A percentile compares a stretch with the other conserved stretches of the same genome.
phyloP scores from a whole-genome alignment of 257 asterid species.

The Salvia miltiorrhiza region DNA sequence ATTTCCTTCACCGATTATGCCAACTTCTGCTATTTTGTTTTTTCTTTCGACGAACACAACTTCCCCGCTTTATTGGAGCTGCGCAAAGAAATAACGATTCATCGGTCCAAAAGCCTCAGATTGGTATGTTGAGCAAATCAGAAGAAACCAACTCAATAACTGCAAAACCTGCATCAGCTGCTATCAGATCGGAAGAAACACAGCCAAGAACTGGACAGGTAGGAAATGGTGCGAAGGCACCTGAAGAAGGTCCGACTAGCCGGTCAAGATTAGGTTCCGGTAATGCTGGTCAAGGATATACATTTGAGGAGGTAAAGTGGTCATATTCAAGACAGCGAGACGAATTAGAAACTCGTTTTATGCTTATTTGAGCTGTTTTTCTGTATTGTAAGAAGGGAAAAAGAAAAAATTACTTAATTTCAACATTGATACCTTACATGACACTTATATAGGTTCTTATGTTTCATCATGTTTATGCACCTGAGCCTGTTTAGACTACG shows the following conservation, averaged over 20 bases:
- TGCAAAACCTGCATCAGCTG: conserved; percentile 48
- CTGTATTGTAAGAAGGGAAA: neutral
- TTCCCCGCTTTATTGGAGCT: conserved; percentile 68
- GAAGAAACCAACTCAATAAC: conserved; percentile 68
- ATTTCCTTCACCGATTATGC: conserved; percentile 93
- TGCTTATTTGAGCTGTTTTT: neutral
- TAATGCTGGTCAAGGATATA: conserved; percentile 99
- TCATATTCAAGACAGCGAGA: neutral
- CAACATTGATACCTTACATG: neutral
- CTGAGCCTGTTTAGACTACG: neutral
- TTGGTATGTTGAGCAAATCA: conserved; percentile 52
- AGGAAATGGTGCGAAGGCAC: conserved; percentile 59
- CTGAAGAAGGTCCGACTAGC: conserved; percentile 88
- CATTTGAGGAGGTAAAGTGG: conserved; percentile 83
- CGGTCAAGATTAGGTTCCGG: conserved; percentile 94
- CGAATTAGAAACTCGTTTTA: neutral
- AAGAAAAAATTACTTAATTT: neutral
- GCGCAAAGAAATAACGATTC: conserved; percentile 80
- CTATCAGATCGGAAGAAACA: conserved; percentile 57
- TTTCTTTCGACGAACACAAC: conserved; percentile 88
- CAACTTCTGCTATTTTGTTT: conserved; percentile 93
- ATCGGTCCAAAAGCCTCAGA: conserved; percentile 65
- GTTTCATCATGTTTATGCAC: neutral
- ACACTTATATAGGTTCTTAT: neutral
- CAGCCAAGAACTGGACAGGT: conserved; percentile 63